Evolutionary conservation across 2,329 filamentous ascomycete genomes (phyloP).

Genomic region (Scopulariopsis brevicaulis): DNA sequence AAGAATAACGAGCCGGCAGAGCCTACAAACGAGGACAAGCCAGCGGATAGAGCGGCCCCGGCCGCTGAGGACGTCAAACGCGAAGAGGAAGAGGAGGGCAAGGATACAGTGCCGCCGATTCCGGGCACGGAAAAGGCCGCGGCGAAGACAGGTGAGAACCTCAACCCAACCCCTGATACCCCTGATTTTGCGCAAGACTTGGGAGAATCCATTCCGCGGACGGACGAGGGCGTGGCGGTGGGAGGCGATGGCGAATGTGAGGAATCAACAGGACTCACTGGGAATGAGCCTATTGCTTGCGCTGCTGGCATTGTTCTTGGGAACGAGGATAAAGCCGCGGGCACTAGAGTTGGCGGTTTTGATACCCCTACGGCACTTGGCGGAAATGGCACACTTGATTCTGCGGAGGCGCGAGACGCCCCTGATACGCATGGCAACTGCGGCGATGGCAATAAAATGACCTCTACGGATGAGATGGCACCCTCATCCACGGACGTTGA

Average conservation of each 20-base stretch:
- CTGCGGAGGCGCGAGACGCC: neutral
- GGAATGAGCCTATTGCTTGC: neutral
- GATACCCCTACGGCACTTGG: neutral
- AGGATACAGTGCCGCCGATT: conserved; percentile 26
- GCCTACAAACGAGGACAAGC: conserved; percentile 1
- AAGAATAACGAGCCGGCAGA: neutral
- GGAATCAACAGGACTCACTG: conserved; percentile 12
- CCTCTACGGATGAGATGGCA: neutral
- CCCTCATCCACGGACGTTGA: neutral
- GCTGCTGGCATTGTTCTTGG: neutral
- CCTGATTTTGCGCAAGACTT: conserved; percentile 20
- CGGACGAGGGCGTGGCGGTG: conserved; percentile 10
- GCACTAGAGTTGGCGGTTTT: neutral
- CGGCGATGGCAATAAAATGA: neutral
- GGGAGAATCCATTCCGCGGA: conserved; percentile 15
- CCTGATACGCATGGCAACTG: neutral
- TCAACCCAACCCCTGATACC: conserved; percentile 23
- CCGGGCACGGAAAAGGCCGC: conserved; percentile 20
- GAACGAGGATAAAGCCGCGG: neutral
- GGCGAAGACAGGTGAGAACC: conserved; percentile 31
- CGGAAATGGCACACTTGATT: neutral
- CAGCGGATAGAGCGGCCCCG: neutral
- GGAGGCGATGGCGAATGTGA: conserved; percentile 5
- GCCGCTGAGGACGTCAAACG: conserved; percentile 1
- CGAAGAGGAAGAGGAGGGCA: conserved; percentile 22